These are phyloP conservation scores for Nothophoma quercina DNA, from an alignment of 2,329 filamentous ascomycete genomes.

Conservation along the genomic window DNA sequence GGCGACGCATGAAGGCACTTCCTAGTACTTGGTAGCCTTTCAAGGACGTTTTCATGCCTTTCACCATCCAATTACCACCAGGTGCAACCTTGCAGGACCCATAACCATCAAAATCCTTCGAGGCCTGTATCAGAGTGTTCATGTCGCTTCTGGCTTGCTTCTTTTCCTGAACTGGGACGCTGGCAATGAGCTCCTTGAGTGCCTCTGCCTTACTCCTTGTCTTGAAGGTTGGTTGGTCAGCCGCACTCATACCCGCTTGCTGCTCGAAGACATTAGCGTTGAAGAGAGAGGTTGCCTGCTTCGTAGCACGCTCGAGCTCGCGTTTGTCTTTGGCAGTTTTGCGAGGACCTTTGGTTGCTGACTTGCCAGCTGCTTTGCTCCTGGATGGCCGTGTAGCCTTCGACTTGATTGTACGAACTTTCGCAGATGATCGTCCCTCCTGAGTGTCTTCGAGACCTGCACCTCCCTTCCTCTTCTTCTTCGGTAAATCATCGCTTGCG, in stretches of 20 bases:
- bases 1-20: conserved; percentile 61
- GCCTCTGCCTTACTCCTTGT: conserved; percentile 41
- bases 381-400: conserved; percentile 5
- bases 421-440: conserved; percentile 12
- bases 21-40: conserved; percentile 62
- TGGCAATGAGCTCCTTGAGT: conserved; percentile 51
- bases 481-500: conserved; percentile 27
- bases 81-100: conserved; percentile 40
- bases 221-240: conserved; percentile 35
- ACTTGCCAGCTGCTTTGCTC: conserved; percentile 6
- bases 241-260: conserved; percentile 32
- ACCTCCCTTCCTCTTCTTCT: conserved; percentile 30
- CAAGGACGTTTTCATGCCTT: conserved; percentile 58
- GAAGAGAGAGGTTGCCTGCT: conserved; percentile 36
- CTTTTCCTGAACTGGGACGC: conserved; percentile 47
- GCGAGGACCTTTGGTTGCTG: conserved; percentile 13
- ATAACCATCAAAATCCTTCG: conserved; percentile 52
- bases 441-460: conserved; percentile 7
- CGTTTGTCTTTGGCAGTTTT: conserved; percentile 28
- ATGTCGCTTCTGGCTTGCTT: conserved; percentile 48
- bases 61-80: conserved; percentile 54
- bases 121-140: conserved; percentile 48
- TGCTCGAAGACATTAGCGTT: conserved; percentile 43
- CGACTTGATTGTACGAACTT: conserved; percentile 7
- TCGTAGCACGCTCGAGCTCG: conserved; percentile 23